Percentiles rank a stretch among this genome's conserved stretches.
phyloP scores from a whole-genome alignment of 2,329 filamentous ascomycete genomes.

The Fusarium sp. region DNA sequence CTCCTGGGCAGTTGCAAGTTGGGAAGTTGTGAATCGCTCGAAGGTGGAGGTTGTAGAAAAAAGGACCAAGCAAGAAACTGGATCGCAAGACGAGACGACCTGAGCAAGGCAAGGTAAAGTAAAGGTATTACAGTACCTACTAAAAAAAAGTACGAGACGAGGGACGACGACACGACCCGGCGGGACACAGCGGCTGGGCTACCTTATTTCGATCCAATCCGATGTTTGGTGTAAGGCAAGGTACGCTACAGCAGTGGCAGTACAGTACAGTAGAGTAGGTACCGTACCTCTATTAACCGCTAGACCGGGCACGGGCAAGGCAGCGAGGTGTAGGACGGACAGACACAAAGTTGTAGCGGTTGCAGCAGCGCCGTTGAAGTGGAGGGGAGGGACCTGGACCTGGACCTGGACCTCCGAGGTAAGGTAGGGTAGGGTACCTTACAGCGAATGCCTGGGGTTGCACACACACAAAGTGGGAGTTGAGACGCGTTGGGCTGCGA shows the following conservation, averaged over 20 bases:
- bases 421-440: constrained; percentile 33
- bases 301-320: constrained; percentile 24
- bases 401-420: constrained; percentile 15
- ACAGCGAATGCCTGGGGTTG: constrained; percentile 36
- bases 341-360: neutral
- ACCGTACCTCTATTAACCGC: constrained; percentile 20
- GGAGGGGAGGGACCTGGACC: constrained; percentile 14
- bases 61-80: constrained; percentile 32
- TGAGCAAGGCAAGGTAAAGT: constrained; percentile 9
- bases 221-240: constrained; percentile 17
- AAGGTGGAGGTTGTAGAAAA: constrained; percentile 37
- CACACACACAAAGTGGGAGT: neutral
- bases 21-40: constrained; percentile 41
- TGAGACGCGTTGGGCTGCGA: neutral
- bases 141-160: neutral
- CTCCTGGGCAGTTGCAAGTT: constrained; percentile 46
- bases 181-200: constrained; percentile 33
- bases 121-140: neutral
- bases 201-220: constrained; percentile 43
- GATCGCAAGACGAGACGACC: constrained; percentile 37
- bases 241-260: neutral
- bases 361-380: constrained; percentile 35
- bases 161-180: constrained; percentile 27
- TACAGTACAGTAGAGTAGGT: neutral
- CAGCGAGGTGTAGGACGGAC: neutral